phyloP scores from a whole-genome alignment of 257 asterid genomes.

The Scutellaria baicalensis region DNA sequence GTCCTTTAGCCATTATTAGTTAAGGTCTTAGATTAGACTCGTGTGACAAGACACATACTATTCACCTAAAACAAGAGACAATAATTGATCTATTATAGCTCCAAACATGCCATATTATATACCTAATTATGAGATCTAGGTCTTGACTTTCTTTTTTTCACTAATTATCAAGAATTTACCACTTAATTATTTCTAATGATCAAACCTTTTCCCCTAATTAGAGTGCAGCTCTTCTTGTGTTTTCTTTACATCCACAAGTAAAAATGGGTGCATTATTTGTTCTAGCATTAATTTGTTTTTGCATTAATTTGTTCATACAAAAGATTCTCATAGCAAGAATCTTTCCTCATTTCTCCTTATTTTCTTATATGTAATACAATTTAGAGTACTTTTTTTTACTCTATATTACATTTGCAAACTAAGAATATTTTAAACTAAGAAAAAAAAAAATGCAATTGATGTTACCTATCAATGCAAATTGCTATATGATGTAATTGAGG shows the following conservation, averaged over 20 bases:
- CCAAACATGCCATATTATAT: not conserved
- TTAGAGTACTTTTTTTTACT: not conserved
- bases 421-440: too few relatives aligned
- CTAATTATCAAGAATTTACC: not conserved
- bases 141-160: not conserved
- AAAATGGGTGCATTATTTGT: not conserved
- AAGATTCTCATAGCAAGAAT: not conserved
- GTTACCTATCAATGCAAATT: not conserved
- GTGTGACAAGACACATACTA: constrained; percentile 16
- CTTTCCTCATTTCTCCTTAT: not conserved
- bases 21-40: not conserved
- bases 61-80: constrained; percentile 11
- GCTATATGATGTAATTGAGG: too few relatives aligned
- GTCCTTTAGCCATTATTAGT: not conserved
- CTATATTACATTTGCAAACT: too few relatives aligned
- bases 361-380: not conserved
- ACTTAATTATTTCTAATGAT: constrained; percentile 6
- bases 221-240: not conserved
- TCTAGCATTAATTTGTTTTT: not conserved
- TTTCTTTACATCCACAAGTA: not conserved
- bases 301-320: not conserved
- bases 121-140: constrained; percentile 1
- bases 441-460: not conserved
- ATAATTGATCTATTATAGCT: constrained; percentile 19
- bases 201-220: not conserved